A percentile compares a stretch with the other conserved stretches of the same genome.
Evolutionary conservation across 805 yeast genomes (phyloP).

Genomic region (Zygotorulaspora chibaensis): DNA sequence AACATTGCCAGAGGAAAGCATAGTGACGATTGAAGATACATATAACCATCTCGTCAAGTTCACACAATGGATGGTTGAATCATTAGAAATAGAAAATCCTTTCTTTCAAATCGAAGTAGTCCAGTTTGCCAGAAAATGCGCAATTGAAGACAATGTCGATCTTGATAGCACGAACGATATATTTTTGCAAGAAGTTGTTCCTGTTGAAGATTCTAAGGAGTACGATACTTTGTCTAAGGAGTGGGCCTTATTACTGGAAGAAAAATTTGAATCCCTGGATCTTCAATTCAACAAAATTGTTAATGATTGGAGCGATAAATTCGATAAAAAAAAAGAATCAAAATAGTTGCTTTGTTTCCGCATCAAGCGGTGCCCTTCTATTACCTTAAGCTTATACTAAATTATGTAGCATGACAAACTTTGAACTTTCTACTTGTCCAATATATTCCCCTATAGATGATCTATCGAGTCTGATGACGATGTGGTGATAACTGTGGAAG

Average conservation of each 20-base stretch:
- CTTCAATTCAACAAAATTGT: constrained; percentile 18
- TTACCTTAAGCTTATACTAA: neutral
- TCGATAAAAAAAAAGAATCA: constrained; percentile 19
- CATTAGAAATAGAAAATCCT: constrained; percentile 19
- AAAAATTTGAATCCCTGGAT: constrained; percentile 16
- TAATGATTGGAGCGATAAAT: constrained; percentile 24
- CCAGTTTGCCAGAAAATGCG: constrained; percentile 31
- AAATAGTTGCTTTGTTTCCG: neutral
- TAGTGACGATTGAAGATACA: constrained; percentile 27
- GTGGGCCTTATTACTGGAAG: constrained; percentile 26
- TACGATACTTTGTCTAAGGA: constrained; percentile 22
- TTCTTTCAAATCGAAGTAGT: constrained; percentile 29
- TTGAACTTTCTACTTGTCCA: neutral
- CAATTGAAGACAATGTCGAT: constrained; percentile 30
- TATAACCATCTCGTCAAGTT: constrained; percentile 34
- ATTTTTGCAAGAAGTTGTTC: constrained; percentile 31
- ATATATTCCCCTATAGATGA: neutral
- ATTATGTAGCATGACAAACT: neutral
- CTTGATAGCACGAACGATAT: constrained; percentile 30
- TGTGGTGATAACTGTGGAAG: neutral
- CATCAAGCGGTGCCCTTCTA: no score
- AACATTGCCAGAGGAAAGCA: constrained; percentile 21
- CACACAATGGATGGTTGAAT: constrained; percentile 36
- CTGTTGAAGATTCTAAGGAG: constrained; percentile 24
- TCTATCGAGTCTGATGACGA: neutral